phyloP scores from a whole-genome alignment of 2,329 filamentous ascomycete genomes.

The Colletotrichum shisoi region DNA sequence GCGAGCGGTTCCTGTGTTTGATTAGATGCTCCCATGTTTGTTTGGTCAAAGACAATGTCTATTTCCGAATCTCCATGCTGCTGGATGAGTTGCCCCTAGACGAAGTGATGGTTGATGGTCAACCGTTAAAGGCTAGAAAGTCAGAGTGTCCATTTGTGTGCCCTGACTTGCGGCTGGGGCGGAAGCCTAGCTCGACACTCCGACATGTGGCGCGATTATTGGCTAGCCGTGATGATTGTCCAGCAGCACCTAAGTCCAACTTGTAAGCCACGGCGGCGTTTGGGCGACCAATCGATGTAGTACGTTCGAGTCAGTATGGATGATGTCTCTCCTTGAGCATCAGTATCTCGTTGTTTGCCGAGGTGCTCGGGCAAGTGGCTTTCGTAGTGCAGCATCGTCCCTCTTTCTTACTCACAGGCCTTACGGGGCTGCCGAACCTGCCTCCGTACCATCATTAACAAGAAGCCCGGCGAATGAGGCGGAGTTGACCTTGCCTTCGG shows the following conservation, averaged over 20 bases:
- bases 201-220: constrained; percentile 30
- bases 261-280: constrained; percentile 10
- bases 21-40: constrained; percentile 15
- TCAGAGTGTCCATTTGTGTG: constrained; percentile 14
- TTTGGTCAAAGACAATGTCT: background rate
- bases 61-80: background rate
- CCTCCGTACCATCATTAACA: background rate
- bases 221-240: constrained; percentile 25
- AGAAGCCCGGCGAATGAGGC: background rate
- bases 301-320: constrained; percentile 23
- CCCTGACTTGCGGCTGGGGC: constrained; percentile 13
- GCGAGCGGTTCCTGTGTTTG: constrained; percentile 9
- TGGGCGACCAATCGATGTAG: constrained; percentile 16
- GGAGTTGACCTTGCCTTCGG: background rate
- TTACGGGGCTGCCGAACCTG: background rate
- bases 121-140: background rate
- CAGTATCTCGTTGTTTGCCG: constrained; percentile 15
- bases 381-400: constrained; percentile 13
- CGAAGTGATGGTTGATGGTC: background rate
- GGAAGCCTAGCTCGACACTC: constrained; percentile 4
- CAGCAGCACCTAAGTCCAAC: constrained; percentile 7
- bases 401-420: background rate
- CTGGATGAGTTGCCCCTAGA: background rate
- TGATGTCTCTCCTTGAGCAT: constrained; percentile 31
- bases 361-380: constrained; percentile 18